Percentiles rank a stretch among this genome's conserved stretches.
phyloP scores from a whole-genome alignment of 2,329 filamentous ascomycete species.

The Geosmithia morbida region DNA sequence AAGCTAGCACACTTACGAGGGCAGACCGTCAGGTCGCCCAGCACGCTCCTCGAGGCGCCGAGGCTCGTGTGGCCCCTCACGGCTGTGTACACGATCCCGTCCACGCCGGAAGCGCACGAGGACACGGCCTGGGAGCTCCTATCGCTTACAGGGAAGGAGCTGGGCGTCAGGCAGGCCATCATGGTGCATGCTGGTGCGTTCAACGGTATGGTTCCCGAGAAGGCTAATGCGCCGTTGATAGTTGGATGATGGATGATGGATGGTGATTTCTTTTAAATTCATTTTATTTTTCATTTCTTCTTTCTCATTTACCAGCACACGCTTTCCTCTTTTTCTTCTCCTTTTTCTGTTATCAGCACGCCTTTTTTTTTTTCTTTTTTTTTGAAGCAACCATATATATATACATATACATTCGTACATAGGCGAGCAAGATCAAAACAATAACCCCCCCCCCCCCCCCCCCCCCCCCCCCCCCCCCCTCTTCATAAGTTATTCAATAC shows the following conservation, averaged over 20 bases:
- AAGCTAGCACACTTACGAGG: slow-evolving; percentile 11
- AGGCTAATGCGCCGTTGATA: slow-evolving; percentile 11
- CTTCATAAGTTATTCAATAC: too few species aligned
- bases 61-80: slow-evolving; percentile 23
- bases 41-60: slow-evolving; percentile 19
- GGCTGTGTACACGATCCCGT: slow-evolving; percentile 12
- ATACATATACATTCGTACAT: too few species aligned
- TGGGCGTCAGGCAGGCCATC: slow-evolving; percentile 22
- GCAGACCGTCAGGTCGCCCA: slow-evolving; percentile 12
- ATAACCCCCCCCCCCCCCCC: too few species aligned
- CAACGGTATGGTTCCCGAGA: slow-evolving; percentile 7
- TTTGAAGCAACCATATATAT: too few species aligned
- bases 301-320: too few species aligned
- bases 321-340: too few species aligned
- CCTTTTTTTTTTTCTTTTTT: too few species aligned
- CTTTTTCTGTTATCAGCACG: too few species aligned
- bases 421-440: too few species aligned
- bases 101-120: slow-evolving; percentile 13
- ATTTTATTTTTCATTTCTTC: too few species aligned
- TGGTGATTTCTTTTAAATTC: too few species aligned
- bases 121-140: slow-evolving; percentile 12
- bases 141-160: slow-evolving; percentile 17
- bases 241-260: slow-evolving; percentile 5
- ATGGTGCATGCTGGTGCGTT: slow-evolving; percentile 6
- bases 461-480: too few species aligned